These are phyloP conservation scores for Musa troglodytarum DNA, from an alignment of 176 grass and related monocot genomes.

Conservation along the genomic window DNA sequence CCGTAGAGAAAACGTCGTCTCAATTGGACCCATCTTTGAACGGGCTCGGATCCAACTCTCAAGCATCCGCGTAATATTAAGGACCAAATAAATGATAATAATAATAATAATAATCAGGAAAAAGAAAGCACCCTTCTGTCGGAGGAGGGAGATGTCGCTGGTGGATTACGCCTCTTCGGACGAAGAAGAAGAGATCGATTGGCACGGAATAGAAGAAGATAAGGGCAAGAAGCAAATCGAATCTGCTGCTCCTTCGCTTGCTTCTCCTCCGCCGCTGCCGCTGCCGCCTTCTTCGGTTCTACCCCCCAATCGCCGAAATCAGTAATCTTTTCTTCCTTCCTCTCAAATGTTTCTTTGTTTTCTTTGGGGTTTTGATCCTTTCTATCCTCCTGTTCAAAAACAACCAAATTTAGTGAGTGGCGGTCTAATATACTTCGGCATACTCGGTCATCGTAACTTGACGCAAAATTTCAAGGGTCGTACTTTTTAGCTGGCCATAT, in stretches of 20 bases:
- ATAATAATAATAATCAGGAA: no score
- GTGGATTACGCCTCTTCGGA: constrained; percentile 15
- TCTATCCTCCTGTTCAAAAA: neutral
- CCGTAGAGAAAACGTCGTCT: no score
- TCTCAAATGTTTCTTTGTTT: neutral
- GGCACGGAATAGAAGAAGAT: neutral
- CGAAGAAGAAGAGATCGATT: neutral
- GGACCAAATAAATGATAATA: no score
- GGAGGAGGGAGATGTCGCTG: neutral
- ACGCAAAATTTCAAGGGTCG: no score
- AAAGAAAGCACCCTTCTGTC: no score
- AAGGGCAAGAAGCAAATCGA: neutral
- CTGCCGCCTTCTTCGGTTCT: neutral
- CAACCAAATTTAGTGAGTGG: neutral
- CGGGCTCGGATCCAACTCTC: no score
- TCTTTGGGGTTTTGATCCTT: neutral
- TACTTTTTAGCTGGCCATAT: no score
- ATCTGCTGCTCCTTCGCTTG: neutral
- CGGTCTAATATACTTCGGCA: no score
- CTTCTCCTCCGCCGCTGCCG: neutral
- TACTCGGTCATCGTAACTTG: no score
- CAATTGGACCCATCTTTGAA: no score
- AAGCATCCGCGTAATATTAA: no score
- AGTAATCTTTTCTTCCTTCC: neutral
- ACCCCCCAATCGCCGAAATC: neutral